Base-by-base conservation (phyloP, 352 stramenopile species). In the Globisporangium parvum region DNA sequence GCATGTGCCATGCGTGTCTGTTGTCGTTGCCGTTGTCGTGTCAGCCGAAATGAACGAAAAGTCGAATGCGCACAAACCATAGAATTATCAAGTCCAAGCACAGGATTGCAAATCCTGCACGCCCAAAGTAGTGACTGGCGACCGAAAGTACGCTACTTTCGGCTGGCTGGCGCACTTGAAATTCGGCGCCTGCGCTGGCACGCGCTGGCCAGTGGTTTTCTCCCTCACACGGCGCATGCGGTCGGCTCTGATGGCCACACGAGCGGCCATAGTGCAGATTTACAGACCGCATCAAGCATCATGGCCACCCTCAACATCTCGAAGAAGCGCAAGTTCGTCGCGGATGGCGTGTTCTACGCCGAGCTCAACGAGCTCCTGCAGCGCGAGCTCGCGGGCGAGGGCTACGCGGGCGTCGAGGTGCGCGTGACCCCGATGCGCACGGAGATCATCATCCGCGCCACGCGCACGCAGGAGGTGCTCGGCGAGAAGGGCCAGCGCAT, bases 291-390 rank as follows among this genome's bases (percentile, higher is more conserved):
- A 40, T 37, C 63, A 57, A 73, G 33, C 62, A 77, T 47, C 48
- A 96, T 96, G 87, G 85, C 88, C 63, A 68, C 76, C 41, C 41
- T 47, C 62, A 95, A 93, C 69, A 98, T 99, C 73, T 98, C 93
- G 51, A 98, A 98, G 91, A 99, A 99, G 88, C 91, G 96, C 70
- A 99, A 99, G 87, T 99, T 99, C 81, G 90, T 99, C 57, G 96
- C 97, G 48, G 97, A 99, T 76, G 97, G 97, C 86, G 96, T 99
- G 48, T 99, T 99, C 91, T 99, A 99, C 85, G 96, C 97, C 69
- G 97, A 99, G 78, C 84, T 99, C 23, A 99, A 99, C 83, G 97
- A 99, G 82, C 85, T 99, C 53, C 85, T 99, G 56, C 97, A 95
- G 69, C 82, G 95, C 37, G 96, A 99, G 77, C 87, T 99, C 47